Base-by-base conservation (phyloP, 202 grass and related monocot genomes). In the Carex sylvatica region DNA sequence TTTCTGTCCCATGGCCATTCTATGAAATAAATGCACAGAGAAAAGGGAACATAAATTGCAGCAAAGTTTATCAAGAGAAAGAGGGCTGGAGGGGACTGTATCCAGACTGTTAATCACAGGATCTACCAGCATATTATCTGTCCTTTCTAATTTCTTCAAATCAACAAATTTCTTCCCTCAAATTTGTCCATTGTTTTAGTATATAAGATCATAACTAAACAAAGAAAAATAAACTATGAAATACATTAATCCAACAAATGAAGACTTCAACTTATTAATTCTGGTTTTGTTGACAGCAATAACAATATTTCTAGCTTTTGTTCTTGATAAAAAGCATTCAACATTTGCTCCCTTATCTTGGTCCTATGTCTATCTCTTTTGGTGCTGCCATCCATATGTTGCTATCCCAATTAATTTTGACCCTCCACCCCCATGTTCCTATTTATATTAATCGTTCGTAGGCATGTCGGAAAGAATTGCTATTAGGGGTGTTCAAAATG, bases 41-140 rank as follows among this genome's bases (percentile, higher is more conserved):
- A 55, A 73, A 74, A 55, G 14, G 47, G 23, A 54, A 54, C 53
- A 74, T 16, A 56, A 58, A 58, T 58, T 76, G 15, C 15, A 58
- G 14, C 51, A 76, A 76, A 56, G 51, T 76, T 58, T 75, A 15
- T 74, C 70, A 52, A 56, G 15, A 31, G 30, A 54, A 54, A 22
- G 72, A 28, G 28, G 49, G 49, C 12, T 16, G 14, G 72, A 52
- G 49, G 23, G 19, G 24, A 75, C 24, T 75, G 24, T 56, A 9
- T 31, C 49, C 73, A 58, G 14, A 55, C 49, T 75, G 72, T 75
- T 75, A 74, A 74, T 74, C 71, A 74, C 71, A 52, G 24, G 71
- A 74, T 72, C 3, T 47, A 42, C 28, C 51, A 77, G 16, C 52
- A 51, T 33, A 51, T 33, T 28, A 46, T 47, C 49, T 77, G 52